Percentiles rank a stretch among this genome's conserved stretches.
These are phyloP conservation scores for Lactarius quietus DNA, from an alignment of 768 basidiomycete species.

Conservation along the genomic window DNA sequence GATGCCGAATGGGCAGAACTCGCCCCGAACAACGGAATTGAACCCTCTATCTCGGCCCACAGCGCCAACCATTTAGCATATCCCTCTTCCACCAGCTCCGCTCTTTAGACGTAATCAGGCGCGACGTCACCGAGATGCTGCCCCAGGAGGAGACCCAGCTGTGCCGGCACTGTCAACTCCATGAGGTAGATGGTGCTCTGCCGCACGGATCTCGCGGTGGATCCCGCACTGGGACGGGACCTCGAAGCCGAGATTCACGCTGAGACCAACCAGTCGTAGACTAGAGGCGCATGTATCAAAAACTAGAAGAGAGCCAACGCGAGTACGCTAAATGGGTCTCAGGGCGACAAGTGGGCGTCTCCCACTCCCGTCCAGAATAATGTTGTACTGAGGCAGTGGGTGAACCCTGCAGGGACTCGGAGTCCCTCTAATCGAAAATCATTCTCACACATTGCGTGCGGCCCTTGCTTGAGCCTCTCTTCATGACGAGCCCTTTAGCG, in stretches of 20 bases:
- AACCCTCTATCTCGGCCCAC: conserved; percentile 30
- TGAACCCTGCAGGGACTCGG: no score
- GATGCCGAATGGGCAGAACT: conserved; percentile 30
- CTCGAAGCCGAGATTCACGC: conserved; percentile 15
- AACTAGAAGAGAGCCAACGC: conserved; percentile 12
- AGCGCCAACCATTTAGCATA: conserved; percentile 34
- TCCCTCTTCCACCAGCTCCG: conserved; percentile 41
- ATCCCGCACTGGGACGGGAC: conserved; percentile 24
- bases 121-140: conserved; percentile 23
- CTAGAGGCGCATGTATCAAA: conserved; percentile 13
- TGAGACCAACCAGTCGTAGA: conserved; percentile 12
- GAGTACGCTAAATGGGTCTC: conserved; percentile 13
- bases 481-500: no score
- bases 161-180: conserved; percentile 39
- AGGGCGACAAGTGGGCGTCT: no score
- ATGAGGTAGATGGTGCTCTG: conserved; percentile 39
- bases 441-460: no score
- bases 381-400: no score
- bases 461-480: no score
- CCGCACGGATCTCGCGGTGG: conserved; percentile 34
- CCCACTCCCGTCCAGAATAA: background rate
- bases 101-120: conserved; percentile 39
- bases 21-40: conserved; percentile 29
- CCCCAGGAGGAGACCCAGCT: background rate
- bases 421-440: no score